These are phyloP conservation scores for Candida endomychidarum DNA, from an alignment of 805 yeast species.

Conservation along the genomic window DNA sequence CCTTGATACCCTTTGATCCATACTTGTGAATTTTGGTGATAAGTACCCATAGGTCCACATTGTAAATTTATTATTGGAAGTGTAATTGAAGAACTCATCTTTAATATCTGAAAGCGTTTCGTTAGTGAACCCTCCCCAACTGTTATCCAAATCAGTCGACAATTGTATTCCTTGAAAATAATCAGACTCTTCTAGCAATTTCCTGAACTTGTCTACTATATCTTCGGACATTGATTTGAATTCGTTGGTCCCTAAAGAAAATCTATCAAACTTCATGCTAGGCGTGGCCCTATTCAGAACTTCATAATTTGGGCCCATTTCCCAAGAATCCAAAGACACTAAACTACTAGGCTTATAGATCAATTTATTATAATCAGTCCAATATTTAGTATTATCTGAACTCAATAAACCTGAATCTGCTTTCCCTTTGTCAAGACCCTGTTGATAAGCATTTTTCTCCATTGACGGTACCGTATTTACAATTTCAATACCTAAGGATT, in stretches of 20 bases:
- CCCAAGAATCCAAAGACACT: constrained; percentile 59
- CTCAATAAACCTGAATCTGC: constrained; percentile 31
- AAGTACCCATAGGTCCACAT: constrained; percentile 36
- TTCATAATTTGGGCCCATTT: constrained; percentile 23
- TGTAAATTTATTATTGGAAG: constrained; percentile 33
- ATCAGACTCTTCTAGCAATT: constrained; percentile 74
- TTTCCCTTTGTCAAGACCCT: constrained; percentile 53
- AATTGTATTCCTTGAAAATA: constrained; percentile 67
- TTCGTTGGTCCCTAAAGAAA: constrained; percentile 60
- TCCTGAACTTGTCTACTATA: constrained; percentile 56
- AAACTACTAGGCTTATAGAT: constrained; percentile 63
- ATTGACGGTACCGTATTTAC: constrained; percentile 37
- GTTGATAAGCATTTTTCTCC: constrained; percentile 60
- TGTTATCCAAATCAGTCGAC: constrained; percentile 67
- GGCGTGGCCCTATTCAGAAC: constrained; percentile 29
- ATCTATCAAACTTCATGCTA: constrained; percentile 44
- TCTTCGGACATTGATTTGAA: constrained; percentile 39
- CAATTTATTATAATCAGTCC: constrained; percentile 80
- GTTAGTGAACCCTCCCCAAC: constrained; percentile 80
- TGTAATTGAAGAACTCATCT: constrained; percentile 63
- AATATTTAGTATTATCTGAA: constrained; percentile 50
- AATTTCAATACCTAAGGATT: constrained; percentile 13
- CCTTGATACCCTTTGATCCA: constrained; percentile 31
- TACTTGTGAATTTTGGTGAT: neutral
- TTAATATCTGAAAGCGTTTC: constrained; percentile 52